These are phyloP conservation scores for Fusarium sulawesiense DNA, from an alignment of 2,329 filamentous ascomycete species.

Conservation along the genomic window DNA sequence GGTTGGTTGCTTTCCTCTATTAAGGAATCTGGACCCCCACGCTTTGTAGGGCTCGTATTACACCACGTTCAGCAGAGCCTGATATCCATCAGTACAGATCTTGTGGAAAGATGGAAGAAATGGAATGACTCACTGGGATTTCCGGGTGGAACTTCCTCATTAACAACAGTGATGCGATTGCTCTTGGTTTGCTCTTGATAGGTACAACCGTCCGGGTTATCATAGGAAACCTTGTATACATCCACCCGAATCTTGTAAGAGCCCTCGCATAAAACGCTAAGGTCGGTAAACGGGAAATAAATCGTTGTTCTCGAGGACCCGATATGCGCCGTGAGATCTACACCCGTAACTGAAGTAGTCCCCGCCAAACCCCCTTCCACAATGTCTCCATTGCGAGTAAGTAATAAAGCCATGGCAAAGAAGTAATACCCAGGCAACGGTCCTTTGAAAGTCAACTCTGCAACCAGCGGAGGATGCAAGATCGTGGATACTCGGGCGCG, in stretches of 20 bases:
- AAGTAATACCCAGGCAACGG: slow-evolving; percentile 28
- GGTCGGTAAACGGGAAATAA: slow-evolving; percentile 44
- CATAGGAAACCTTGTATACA: slow-evolving; percentile 40
- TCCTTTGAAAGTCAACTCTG: slow-evolving; percentile 20
- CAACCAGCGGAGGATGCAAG: slow-evolving; percentile 43
- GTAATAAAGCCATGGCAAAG: slow-evolving; percentile 46
- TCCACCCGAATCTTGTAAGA: slow-evolving; percentile 47
- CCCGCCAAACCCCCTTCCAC: slow-evolving; percentile 39
- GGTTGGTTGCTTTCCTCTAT: not conserved
- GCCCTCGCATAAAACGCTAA: slow-evolving; percentile 41
- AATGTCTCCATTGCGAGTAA: slow-evolving; percentile 31
- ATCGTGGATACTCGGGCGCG: slow-evolving; percentile 22
- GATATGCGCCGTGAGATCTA: slow-evolving; percentile 10
- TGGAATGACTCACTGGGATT: slow-evolving; percentile 10
- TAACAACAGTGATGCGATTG: slow-evolving; percentile 25
- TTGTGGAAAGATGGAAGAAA: fast-evolving
- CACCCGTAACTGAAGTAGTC: slow-evolving; percentile 32
- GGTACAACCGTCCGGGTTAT: slow-evolving; percentile 14
- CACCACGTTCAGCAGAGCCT: slow-evolving; percentile 18
- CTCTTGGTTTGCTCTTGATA: slow-evolving; percentile 36
- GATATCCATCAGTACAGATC: fast-evolving
- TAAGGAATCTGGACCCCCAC: slow-evolving; percentile 7
- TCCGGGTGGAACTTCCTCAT: slow-evolving; percentile 4
- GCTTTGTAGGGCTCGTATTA: slow-evolving; percentile 6
- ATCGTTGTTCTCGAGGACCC: slow-evolving; percentile 20